A percentile compares a stretch with the other conserved stretches of the same genome.
These are phyloP conservation scores for Chalciporus sphaerocephalus DNA, from an alignment of 768 basidiomycete species.

Conservation along the genomic window DNA sequence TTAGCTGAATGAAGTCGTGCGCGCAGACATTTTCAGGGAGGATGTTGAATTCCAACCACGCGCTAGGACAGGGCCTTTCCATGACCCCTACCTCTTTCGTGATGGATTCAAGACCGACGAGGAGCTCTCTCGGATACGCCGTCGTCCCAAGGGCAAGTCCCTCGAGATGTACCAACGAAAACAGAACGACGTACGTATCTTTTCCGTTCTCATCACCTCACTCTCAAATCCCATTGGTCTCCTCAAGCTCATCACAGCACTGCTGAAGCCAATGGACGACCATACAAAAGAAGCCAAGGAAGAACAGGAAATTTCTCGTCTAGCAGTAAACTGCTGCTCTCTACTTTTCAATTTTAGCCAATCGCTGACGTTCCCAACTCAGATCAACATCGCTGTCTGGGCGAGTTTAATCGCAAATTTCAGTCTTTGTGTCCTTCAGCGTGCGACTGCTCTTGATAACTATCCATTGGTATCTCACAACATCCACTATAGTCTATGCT, in stretches of 20 bases:
- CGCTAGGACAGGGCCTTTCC: slow-evolving; percentile 30
- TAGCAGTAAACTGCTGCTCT: slow-evolving; percentile 48
- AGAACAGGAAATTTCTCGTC: slow-evolving; percentile 60
- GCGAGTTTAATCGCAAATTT: slow-evolving; percentile 79
- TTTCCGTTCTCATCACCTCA: neutral
- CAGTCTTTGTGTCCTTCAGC: slow-evolving; percentile 63
- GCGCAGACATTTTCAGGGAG: neutral
- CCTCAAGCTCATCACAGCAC: slow-evolving; percentile 69
- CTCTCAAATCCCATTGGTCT: slow-evolving; percentile 3
- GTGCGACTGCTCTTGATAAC: slow-evolving; percentile 32
- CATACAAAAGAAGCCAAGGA: slow-evolving; percentile 79
- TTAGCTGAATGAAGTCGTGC: neutral
- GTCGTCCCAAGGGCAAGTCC: slow-evolving; percentile 53
- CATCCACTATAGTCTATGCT: slow-evolving; percentile 67
- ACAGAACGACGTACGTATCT: slow-evolving; percentile 62
- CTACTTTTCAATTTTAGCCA: neutral
- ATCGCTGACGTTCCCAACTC: neutral
- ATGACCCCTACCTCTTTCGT: slow-evolving; percentile 68
- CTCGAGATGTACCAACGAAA: slow-evolving; percentile 62
- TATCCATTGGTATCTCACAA: neutral
- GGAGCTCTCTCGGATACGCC: slow-evolving; percentile 59
- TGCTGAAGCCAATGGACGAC: slow-evolving; percentile 88
- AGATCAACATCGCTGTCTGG: slow-evolving; percentile 88
- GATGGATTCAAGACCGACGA: slow-evolving; percentile 57
- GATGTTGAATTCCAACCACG: slow-evolving; percentile 41